These are phyloP conservation scores for Scytalidium lignicola DNA, from an alignment of 2,329 filamentous ascomycete genomes.

Conservation along the genomic window DNA sequence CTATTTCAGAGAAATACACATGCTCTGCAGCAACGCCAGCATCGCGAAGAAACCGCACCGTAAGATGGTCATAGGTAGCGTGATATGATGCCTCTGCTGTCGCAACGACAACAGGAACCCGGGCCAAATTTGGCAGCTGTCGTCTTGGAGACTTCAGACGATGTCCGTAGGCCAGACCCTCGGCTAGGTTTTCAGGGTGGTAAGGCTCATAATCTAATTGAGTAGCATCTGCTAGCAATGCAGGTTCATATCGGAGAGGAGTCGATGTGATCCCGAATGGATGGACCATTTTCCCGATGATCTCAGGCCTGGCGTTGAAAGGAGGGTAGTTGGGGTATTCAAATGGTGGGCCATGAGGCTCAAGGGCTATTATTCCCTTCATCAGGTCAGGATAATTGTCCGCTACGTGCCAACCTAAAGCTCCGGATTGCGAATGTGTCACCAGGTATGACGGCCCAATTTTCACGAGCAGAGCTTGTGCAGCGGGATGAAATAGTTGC, in stretches of 20 bases:
- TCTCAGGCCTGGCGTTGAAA: slow-evolving; percentile 14
- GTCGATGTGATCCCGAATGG: slow-evolving; percentile 41
- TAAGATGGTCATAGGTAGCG: slow-evolving; percentile 37
- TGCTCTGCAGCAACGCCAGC: slow-evolving; percentile 32
- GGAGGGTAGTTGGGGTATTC: slow-evolving; percentile 24
- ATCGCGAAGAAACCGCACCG: slow-evolving; percentile 34
- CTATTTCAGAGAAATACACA: slow-evolving; percentile 29
- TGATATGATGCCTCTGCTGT: slow-evolving; percentile 38
- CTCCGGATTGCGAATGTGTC: slow-evolving; percentile 36
- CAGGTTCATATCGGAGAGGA: slow-evolving; percentile 40
- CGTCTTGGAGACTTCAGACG: slow-evolving; percentile 7
- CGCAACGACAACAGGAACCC: slow-evolving; percentile 30
- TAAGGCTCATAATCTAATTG: slow-evolving; percentile 28
- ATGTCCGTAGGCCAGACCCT: neutral
- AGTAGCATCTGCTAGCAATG: slow-evolving; percentile 30
- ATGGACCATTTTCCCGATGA: slow-evolving; percentile 22
- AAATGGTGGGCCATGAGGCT: slow-evolving; percentile 42
- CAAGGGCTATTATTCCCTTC: slow-evolving; percentile 34
- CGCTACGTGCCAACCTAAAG: slow-evolving; percentile 34
- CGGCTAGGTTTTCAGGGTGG: slow-evolving; percentile 9
- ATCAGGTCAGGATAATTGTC: slow-evolving; percentile 35
- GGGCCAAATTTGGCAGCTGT: slow-evolving; percentile 27
- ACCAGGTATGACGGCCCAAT: slow-evolving; percentile 7
- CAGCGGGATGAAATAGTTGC: slow-evolving; percentile 29
- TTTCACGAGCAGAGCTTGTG: slow-evolving; percentile 22